These are phyloP conservation scores for Kazachstania sp. DNA, from an alignment of 1,139 yeast genomes.

Conservation along the genomic window DNA sequence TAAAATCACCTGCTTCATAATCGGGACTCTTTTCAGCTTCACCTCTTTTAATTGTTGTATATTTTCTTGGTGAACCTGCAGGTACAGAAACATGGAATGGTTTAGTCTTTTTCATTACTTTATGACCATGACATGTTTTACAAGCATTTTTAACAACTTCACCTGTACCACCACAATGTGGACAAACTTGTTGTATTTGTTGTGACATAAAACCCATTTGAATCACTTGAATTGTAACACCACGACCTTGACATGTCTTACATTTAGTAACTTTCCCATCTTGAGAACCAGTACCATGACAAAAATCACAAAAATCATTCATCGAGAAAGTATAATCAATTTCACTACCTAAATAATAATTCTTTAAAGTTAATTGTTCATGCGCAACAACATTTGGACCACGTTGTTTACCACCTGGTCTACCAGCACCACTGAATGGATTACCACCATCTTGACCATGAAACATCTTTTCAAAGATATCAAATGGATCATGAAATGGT, in stretches of 20 bases:
- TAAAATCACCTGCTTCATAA: conserved; percentile 59
- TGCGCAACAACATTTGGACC: conserved; percentile 60
- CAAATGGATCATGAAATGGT: conserved; percentile 52
- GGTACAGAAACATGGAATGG: conserved; percentile 53
- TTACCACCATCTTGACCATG: conserved; percentile 41
- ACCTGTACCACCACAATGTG: conserved; percentile 73
- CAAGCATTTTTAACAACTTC: conserved; percentile 56
- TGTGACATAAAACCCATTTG: conserved; percentile 90
- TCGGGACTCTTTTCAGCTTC: conserved; percentile 81
- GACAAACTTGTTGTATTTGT: conserved; percentile 72
- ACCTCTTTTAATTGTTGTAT: conserved; percentile 52
- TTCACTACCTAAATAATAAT: conserved; percentile 61
- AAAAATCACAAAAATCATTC: conserved; percentile 65
- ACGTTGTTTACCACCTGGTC: conserved; percentile 43
- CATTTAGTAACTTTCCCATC: conserved; percentile 67
- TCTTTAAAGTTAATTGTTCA: conserved; percentile 49
- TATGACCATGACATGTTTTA: conserved; percentile 58
- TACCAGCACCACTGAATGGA: conserved; percentile 19
- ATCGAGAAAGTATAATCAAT: conserved; percentile 56
- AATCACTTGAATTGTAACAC: conserved; percentile 55
- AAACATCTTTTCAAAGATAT: conserved; percentile 59
- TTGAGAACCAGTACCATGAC: conserved; percentile 78
- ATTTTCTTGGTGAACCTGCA: conserved; percentile 62
- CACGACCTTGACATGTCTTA: conserved; percentile 63
- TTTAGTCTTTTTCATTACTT: conserved; percentile 50